These are phyloP conservation scores for Colletotrichum sp. DNA, from an alignment of 2,329 filamentous ascomycete genomes.

Conservation along the genomic window DNA sequence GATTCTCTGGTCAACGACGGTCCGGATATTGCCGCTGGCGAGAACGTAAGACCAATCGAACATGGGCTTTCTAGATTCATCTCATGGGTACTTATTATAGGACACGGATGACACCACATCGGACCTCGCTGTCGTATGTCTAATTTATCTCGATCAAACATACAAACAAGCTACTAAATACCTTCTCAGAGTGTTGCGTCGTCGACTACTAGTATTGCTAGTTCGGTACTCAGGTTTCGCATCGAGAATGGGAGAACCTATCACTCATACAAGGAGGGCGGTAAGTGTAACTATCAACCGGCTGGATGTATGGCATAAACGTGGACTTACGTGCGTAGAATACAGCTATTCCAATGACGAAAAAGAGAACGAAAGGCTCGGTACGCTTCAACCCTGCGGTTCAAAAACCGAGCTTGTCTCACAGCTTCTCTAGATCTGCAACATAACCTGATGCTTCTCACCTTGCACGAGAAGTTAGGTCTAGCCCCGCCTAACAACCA, in stretches of 20 bases:
- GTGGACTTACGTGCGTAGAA: background rate
- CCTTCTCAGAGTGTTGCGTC: background rate
- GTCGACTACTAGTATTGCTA: background rate
- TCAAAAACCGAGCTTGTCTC: background rate
- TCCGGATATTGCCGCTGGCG: background rate
- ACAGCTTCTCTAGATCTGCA: constrained; percentile 32
- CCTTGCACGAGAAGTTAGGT: constrained; percentile 32
- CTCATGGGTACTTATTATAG: background rate
- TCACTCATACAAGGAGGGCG: constrained; percentile 29
- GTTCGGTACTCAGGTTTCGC: constrained; percentile 34
- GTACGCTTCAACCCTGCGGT: background rate
- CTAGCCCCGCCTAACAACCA: constrained; percentile 27
- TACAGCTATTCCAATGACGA: constrained; percentile 18
- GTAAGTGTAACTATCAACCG: background rate
- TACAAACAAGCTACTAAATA: background rate
- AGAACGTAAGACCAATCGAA: background rate
- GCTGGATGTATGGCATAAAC: background rate
- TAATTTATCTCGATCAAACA: background rate
- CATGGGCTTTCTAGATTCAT: background rate
- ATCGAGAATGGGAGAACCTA: constrained; percentile 43
- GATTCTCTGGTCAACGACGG: background rate
- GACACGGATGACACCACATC: background rate
- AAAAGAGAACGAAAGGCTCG: constrained; percentile 10
- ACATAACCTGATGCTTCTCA: constrained; percentile 38
- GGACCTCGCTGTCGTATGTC: background rate